phyloP scores from a whole-genome alignment of 768 basidiomycete species.

The Nidularia sp. region DNA sequence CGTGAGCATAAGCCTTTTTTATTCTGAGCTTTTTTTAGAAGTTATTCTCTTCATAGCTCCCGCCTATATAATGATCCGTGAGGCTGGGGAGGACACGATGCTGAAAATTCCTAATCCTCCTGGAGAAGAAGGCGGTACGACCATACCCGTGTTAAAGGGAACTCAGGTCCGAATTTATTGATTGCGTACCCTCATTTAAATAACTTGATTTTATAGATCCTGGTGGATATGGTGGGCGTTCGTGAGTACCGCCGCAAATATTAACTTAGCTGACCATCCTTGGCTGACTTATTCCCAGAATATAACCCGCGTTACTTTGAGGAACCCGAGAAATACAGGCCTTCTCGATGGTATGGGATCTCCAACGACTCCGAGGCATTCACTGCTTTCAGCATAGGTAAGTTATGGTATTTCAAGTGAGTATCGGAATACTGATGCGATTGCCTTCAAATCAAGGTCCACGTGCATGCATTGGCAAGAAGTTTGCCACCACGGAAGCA shows the following conservation, averaged over 20 bases:
- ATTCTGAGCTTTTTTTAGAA: neutral
- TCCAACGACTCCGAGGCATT: slow-evolving; percentile 35
- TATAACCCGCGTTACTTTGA: slow-evolving; percentile 48
- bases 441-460: slow-evolving; percentile 26
- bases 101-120: slow-evolving; percentile 17
- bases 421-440: neutral
- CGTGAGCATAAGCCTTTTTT: slow-evolving; percentile 18
- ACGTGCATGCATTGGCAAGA: slow-evolving; percentile 51
- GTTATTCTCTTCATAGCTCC: slow-evolving; percentile 19
- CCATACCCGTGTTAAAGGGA: slow-evolving; percentile 21
- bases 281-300: slow-evolving; percentile 21
- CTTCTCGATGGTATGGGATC: slow-evolving; percentile 46
- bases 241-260: slow-evolving; percentile 25
- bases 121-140: slow-evolving; percentile 16
- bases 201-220: slow-evolving; percentile 15
- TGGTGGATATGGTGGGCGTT: slow-evolving; percentile 46
- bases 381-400: slow-evolving; percentile 43
- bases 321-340: slow-evolving; percentile 42
- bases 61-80: slow-evolving; percentile 16
- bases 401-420: slow-evolving; percentile 2
- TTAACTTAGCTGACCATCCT: neutral
- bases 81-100: slow-evolving; percentile 20
- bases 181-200: neutral
- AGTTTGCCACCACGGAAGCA: slow-evolving; percentile 49
- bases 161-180: slow-evolving; percentile 18